Evolutionary conservation across 345 rosid species (phyloP), one percentile per base, ranked within the genome.

Genomic region (Brassica incana): DNA sequence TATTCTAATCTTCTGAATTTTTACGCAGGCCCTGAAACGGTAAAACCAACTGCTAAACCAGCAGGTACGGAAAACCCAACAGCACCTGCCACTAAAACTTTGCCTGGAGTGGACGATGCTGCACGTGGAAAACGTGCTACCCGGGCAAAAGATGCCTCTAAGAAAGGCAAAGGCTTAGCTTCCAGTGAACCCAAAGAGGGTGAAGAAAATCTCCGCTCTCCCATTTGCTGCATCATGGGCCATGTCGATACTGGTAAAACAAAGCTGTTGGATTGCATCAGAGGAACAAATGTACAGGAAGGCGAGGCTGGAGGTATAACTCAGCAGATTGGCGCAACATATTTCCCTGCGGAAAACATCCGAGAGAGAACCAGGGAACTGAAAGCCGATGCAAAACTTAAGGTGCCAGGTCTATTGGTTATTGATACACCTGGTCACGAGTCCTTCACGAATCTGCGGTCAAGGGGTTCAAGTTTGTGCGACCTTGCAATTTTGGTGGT

Each of bases 291-390:
- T 85, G 99, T 93, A 60, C 99, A 93, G 87, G 99, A 93, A 87
- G 99, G 99, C 66, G 99, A 95, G 86, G 98, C 95, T 72, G 99
- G 99, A 71, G 99, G 99, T 75, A 95, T 95, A 63, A 95, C 99
- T 43, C 99, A 95, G 72, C 99, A 95, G 86, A 95, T 93, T 74
- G 99, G 99, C 78, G 99, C 98, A 62, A 95, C 99, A 43, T 95
- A 93, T 81, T 90, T 95, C 77, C 99, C 99, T 60, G 94, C 96
- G 2, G 91, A 78, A 81, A 93, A 93, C 86, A 95, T 95, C 78
- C 88, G 95, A 30, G 99, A 95, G 83, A 90, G 97, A 83, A 95
- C 99, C 5, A 91, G 78, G 86, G 97, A 95, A 82, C 85, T 95
- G 85, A 93, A 90, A 85, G 92, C 91, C 38, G 96, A 95, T 84